Evolutionary conservation across 805 yeast species (phyloP).

Genomic region (Metschnikowia colocasiae): DNA sequence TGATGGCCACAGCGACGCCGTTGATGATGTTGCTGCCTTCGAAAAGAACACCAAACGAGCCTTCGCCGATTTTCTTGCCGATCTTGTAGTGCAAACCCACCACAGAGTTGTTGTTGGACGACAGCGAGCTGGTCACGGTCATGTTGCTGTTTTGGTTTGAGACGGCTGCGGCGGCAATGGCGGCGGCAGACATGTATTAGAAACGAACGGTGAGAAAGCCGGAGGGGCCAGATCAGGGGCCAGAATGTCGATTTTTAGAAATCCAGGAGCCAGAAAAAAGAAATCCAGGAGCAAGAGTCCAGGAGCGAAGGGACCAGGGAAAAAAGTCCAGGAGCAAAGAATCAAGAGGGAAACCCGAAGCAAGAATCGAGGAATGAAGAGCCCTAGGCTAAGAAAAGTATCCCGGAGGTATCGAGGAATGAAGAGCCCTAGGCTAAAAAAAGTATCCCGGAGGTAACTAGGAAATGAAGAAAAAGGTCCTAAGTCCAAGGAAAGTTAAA

Average conservation of each 20-base stretch:
- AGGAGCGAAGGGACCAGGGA: too few species aligned
- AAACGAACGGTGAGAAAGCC: not conserved
- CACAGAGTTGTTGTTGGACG: constrained; percentile 34
- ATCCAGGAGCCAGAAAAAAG: too few species aligned
- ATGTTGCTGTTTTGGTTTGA: constrained; percentile 21
- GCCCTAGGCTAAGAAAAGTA: too few species aligned
- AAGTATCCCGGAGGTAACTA: not conserved
- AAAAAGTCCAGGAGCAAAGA: too few species aligned
- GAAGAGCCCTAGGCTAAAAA: too few species aligned
- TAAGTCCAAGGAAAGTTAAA: not conserved
- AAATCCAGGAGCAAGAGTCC: too few species aligned
- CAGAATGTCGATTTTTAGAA: not conserved
- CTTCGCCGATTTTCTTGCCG: constrained; percentile 84
- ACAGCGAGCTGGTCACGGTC: constrained; percentile 17
- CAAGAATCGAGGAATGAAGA: too few species aligned
- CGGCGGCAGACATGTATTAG: constrained; percentile 30
- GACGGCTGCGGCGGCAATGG: constrained; percentile 39
- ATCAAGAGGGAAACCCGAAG: too few species aligned
- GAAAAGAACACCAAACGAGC: constrained; percentile 81
- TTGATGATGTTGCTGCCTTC: constrained; percentile 74
- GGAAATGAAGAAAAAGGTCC: not conserved
- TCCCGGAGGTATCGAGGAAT: too few species aligned
- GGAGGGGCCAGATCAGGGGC: not conserved
- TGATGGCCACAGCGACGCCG: constrained; percentile 67
- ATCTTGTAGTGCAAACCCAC: constrained; percentile 70